phyloP scores from a whole-genome alignment of 306 rosid species.

The Glycine soja region DNA sequence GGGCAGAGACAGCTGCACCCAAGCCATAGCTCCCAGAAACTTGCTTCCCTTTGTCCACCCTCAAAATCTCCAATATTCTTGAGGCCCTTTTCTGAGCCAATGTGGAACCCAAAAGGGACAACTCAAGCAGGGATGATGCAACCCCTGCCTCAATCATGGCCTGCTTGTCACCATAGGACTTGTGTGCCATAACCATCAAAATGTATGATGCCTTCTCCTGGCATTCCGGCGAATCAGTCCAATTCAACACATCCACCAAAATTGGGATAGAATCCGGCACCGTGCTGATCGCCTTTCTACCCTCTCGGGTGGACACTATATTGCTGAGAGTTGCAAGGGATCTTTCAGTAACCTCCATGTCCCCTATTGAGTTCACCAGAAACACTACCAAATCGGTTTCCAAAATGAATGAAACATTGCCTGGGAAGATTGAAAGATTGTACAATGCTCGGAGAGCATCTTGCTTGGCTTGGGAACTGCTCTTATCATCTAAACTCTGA shows the following conservation, averaged over 20 bases:
- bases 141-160: constrained; percentile 96
- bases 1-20: constrained; percentile 75
- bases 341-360: constrained; percentile 90
- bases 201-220: constrained; percentile 87
- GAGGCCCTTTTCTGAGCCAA: constrained; percentile 98
- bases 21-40: constrained; percentile 62
- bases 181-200: constrained; percentile 96
- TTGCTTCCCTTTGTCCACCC: constrained; percentile 86
- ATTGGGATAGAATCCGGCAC: constrained; percentile 64
- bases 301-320: constrained; percentile 72
- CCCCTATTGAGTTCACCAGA: constrained; percentile 70
- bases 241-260: constrained; percentile 80
- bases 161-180: constrained; percentile 76
- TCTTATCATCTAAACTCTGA: constrained; percentile 52
- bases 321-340: constrained; percentile 77
- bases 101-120: constrained; percentile 87
- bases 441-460: constrained; percentile 92
- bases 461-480: constrained; percentile 75
- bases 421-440: constrained; percentile 82
- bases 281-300: constrained; percentile 71
- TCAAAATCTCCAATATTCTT: constrained; percentile 77
- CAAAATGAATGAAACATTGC: constrained; percentile 67
- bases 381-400: constrained; percentile 75
- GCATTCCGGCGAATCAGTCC: constrained; percentile 90
- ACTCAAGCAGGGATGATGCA: constrained; percentile 77